Base-by-base conservation (phyloP, 345 rosid genomes). In the Populus simonii region DNA sequence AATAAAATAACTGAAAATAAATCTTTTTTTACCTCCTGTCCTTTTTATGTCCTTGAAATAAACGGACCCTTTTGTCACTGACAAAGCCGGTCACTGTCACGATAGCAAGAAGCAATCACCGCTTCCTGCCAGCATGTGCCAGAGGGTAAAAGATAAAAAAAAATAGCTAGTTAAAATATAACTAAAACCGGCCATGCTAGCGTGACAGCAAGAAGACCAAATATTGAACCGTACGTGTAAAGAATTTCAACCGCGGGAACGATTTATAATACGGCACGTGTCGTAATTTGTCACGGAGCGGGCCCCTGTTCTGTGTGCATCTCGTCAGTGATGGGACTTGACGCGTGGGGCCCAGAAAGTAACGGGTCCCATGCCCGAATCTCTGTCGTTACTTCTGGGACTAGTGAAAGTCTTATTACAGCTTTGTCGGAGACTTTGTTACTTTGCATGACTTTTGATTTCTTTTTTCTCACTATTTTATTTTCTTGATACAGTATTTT, bases 321-420 rank as follows among this genome's bases (percentile, higher is more conserved):
- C 71, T 77, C 83, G 82, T 75, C 74, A 10, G 22, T 49, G 79
- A 80, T 39, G 74, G 66, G 78, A 83, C 69, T 43, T 65, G 72
- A 45, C 81, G 85, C 23, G 84, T 78, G 68, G 83, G 75, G 23
- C 70, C 80, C 70, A n/a, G 11, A 16, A 0, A 1, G n/a, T 3
- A 31, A 67, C 8, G 51, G 83, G 70, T n/a, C 79, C 86, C 61
- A 22, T 31, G 78, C 31, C 76, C 68, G 87, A 80, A 86, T 86
- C 89, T 86, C 77, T 86, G 89, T 86, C 89, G 82, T 78, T 84
- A 49, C 81, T 80, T 38, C 51, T 45, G 62, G 63, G 38, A 49
- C 36, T 43, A 74, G 74, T 68, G 78, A 68, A 74, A 68, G 18
- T 22, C 33, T 74, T 6, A 0, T 68, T 15, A 63, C 39, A 65